Base-by-base conservation (phyloP, 176 grass and related monocot genomes). In the Eragrostis nindensis region DNA sequence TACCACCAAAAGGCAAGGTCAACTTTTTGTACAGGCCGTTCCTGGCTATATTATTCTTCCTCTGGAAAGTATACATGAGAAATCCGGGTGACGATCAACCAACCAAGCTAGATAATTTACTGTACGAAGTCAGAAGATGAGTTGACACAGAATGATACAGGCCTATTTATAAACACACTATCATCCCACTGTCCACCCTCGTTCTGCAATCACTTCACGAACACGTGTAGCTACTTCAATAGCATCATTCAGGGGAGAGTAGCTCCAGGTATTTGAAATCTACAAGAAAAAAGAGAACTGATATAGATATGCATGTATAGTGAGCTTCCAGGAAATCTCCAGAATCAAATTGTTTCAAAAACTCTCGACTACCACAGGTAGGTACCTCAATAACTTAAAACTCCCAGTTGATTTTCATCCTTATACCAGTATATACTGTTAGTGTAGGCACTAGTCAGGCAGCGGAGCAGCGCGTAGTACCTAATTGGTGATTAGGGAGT, bases 181-280 rank as follows among this genome's bases (percentile, higher is more conserved):
- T 70, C 71, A 86, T 54, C 87, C 80, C 72, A 94, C 53, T 50
- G 90, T 87, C 89, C 92, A 94, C 70, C 95, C 90, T 64, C 87
- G 80, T 77, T 91, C 90, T 22, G 90, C 80, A n/a, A 98, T 82
- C 66, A 89, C 86, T 81, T 92, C 90, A 11, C 95, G 89, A 56
- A 92, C 92, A 54, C 90, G 86, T 56, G 64, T 14, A 62, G 92
- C 90, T 70, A 87, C 95, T 87, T 98, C 95, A 68, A 75, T 83
- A 26, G 92, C 78, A 11, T 94, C 95, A 78, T 94, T 93, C 73
- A 94, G 71, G 55, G 95, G 95, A 77, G 90, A 86, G 69, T 93
- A 98, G 76, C 92, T 94, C 92, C 90, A 94, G 74, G 72, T 91
- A 86, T 94, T 87, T 71, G 92, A 94, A 74, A 98, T 93, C 92